A percentile compares a stretch with the other conserved stretches of the same genome.
Evolutionary conservation across 306 rosid species (phyloP).

Genomic region (Mimosa pudica): DNA sequence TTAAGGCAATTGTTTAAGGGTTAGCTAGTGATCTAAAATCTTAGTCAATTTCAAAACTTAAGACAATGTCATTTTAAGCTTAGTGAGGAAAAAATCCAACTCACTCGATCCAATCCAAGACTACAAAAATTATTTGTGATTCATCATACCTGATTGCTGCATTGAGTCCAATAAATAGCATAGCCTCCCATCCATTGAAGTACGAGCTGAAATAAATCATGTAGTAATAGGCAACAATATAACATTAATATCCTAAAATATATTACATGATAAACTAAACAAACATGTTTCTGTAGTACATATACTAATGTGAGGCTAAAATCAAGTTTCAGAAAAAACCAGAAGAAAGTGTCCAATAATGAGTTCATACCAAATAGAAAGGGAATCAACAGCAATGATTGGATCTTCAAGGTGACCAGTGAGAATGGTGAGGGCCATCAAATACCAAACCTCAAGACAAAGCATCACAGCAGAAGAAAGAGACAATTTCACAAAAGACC

Average conservation of each 20-base stretch:
- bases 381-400: constrained; percentile 71
- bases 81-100: too few species aligned
- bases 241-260: too few species aligned
- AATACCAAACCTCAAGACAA: constrained; percentile 89
- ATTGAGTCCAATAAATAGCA: constrained; percentile 66
- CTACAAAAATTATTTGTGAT: neutral
- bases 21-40: too few species aligned
- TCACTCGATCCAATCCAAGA: neutral
- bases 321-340: too few species aligned
- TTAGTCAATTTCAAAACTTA: too few species aligned
- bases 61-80: too few species aligned
- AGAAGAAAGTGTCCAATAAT: too few species aligned
- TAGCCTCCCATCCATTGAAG: constrained; percentile 54
- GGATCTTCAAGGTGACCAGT: constrained; percentile 83
- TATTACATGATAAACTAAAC: neutral
- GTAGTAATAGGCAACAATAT: too few species aligned
- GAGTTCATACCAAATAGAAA: constrained; percentile 71
- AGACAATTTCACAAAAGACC: constrained; percentile 80
- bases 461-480: constrained; percentile 87
- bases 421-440: constrained; percentile 69
- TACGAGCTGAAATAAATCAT: constrained; percentile 46
- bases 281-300: too few species aligned
- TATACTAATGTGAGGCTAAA: too few species aligned
- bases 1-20: too few species aligned
- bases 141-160: constrained; percentile 55